These are phyloP conservation scores for Dryas octopetala DNA, from an alignment of 306 rosid genomes.

Conservation along the genomic window DNA sequence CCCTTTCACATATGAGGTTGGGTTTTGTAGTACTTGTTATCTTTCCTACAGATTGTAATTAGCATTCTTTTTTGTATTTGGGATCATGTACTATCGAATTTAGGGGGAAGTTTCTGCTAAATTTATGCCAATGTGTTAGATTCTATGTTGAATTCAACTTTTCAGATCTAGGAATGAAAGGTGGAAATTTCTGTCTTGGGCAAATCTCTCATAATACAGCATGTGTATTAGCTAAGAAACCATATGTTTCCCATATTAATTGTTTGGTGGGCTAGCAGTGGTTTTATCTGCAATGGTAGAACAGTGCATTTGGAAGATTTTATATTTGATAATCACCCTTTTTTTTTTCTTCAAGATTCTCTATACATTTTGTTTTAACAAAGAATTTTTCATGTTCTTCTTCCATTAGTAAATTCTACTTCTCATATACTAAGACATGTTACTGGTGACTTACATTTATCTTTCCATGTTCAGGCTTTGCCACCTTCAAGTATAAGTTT, in stretches of 20 bases:
- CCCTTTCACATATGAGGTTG: constrained; percentile 94
- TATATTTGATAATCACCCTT: background rate
- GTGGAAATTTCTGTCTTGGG: background rate
- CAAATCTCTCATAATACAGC: background rate
- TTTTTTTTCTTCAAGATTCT: background rate
- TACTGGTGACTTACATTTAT: constrained; percentile 21
- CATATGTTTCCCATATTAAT: background rate
- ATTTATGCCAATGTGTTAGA: background rate
- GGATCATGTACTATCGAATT: constrained; percentile 4
- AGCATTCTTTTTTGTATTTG: constrained; percentile 6
- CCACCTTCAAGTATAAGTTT: constrained; percentile 76
- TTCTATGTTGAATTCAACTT: constrained; percentile 11
- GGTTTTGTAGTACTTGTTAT: constrained; percentile 14
- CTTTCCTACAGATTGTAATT: constrained; percentile 9
- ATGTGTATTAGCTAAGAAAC: background rate
- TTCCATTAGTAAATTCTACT: background rate
- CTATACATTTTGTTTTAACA: background rate
- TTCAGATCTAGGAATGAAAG: background rate
- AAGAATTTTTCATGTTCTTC: background rate
- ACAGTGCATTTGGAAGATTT: background rate
- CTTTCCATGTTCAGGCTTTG: constrained; percentile 64
- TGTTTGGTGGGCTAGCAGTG: background rate
- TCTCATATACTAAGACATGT: background rate
- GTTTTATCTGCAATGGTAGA: background rate
- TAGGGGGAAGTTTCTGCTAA: background rate